phyloP scores from a whole-genome alignment of 441 rosid species.

The Aleurites moluccanus region DNA sequence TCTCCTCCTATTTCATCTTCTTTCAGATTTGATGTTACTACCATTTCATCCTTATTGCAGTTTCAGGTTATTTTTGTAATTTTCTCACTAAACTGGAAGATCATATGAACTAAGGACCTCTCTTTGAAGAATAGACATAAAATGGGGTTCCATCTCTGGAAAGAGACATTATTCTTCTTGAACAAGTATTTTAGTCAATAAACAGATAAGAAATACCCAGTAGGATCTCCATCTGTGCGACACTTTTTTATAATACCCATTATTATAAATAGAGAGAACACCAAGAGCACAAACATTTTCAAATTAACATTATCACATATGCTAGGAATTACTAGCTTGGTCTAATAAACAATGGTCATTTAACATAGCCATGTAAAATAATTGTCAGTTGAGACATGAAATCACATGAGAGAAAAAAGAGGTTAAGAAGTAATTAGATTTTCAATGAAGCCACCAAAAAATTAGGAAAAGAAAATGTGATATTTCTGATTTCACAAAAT shows the following conservation, averaged over 20 bases:
- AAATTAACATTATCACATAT: not conserved
- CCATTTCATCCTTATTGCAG: not conserved
- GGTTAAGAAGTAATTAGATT: not conserved
- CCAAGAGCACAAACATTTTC: not conserved
- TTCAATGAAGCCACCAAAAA: not conserved
- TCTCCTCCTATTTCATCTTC: not conserved
- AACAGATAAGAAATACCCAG: not conserved
- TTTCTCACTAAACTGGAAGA: not conserved
- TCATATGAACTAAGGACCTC: not conserved
- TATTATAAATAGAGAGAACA: not conserved
- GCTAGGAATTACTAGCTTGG: not conserved
- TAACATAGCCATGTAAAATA: not conserved
- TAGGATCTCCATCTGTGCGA: not conserved
- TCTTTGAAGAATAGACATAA: not conserved
- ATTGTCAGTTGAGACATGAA: not conserved
- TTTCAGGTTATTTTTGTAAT: not conserved
- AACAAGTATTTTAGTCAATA: not conserved
- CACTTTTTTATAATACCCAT: not conserved
- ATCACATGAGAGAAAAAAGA: no score
- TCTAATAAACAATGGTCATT: no score
- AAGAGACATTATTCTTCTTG: not conserved
- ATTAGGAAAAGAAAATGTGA: not conserved
- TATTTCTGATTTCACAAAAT: not conserved
- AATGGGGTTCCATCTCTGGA: not conserved
- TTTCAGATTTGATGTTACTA: not conserved